A percentile compares a stretch with the other conserved stretches of the same genome.
Conservation (phyloP, 164 flowering plant genomes). For the Vitis cinerea region DNA sequence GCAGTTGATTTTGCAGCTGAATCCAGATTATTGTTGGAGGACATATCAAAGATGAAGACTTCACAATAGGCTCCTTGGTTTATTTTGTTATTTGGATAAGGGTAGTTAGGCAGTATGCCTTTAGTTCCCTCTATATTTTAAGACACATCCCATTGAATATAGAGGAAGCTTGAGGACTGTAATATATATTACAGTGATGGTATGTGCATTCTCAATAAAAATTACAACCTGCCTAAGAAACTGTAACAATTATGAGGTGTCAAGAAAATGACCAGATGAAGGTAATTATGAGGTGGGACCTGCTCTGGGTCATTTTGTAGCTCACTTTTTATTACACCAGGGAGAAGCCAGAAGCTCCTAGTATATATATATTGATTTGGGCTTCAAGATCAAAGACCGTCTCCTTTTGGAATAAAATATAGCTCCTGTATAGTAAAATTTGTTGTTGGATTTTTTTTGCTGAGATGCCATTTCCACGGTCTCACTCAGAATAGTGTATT, state of each 20-base stretch:
- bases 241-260: conserved; percentile 19
- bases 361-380: neutral
- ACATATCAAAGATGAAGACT: too few species aligned
- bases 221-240: conserved; percentile 71
- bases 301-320: conserved; percentile 1
- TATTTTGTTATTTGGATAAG: too few species aligned
- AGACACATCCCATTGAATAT: too few species aligned
- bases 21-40: too few species aligned
- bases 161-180: too few species aligned
- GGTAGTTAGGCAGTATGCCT: too few species aligned
- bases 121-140: too few species aligned
- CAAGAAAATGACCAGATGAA: neutral
- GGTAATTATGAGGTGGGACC: neutral
- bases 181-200: conserved; percentile 30
- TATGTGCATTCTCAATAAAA: conserved; percentile 61
- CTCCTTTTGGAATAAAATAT: neutral
- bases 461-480: too few species aligned
- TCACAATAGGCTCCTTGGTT: too few species aligned
- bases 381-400: neutral
- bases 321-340: neutral
- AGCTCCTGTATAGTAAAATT: conserved; percentile 1
- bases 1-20: too few species aligned
- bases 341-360: neutral
- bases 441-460: neutral
- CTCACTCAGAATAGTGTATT: too few species aligned